Percentiles rank a stretch among this genome's conserved stretches.
phyloP scores from a whole-genome alignment of 2,329 filamentous ascomycete genomes.

The Diaporthe eres region DNA sequence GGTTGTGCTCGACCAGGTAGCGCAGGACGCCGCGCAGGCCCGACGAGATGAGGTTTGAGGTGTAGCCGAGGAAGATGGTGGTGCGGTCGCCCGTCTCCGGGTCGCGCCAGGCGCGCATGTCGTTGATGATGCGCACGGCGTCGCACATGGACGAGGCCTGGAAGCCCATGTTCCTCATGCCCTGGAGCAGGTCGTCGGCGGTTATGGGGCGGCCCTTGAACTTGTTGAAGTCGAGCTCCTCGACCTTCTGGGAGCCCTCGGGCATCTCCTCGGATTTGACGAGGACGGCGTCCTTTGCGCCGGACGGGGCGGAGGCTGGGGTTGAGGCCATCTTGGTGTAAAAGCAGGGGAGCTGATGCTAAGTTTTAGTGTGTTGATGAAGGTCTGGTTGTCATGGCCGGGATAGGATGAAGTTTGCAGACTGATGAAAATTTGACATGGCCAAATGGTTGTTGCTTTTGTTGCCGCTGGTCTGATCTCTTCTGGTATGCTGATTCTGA shows the following conservation, averaged over 20 bases:
- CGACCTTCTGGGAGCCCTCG: conserved; percentile 82
- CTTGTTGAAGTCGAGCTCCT: conserved; percentile 93
- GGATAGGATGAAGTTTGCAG: conserved; percentile 13
- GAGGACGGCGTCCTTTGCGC: conserved; percentile 84
- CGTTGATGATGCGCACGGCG: conserved; percentile 92
- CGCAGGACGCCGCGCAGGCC: conserved; percentile 92
- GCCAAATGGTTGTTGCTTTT: neutral
- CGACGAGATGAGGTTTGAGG: conserved; percentile 96
- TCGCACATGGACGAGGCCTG: conserved; percentile 81
- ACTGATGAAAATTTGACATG: conserved; percentile 36
- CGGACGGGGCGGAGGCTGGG: conserved; percentile 63
- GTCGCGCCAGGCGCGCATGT: conserved; percentile 90
- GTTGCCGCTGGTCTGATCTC: neutral
- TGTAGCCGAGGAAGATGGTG: conserved; percentile 98
- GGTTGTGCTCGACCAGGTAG: conserved; percentile 92
- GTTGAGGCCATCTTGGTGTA: conserved; percentile 52
- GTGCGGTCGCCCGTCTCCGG: conserved; percentile 83
- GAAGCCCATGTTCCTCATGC: conserved; percentile 89
- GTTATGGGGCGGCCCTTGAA: conserved; percentile 82
- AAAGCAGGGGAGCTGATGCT: neutral
- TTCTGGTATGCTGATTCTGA: neutral
- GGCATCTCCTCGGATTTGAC: conserved; percentile 88
- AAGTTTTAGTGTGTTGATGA: neutral
- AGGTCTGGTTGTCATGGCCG: neutral
- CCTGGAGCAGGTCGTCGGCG: conserved; percentile 84